Evolutionary conservation across 1,284 basidiomycete genomes (phyloP), one percentile per base, ranked within the genome.

Genomic region (Limonomyces culmigenus): DNA sequence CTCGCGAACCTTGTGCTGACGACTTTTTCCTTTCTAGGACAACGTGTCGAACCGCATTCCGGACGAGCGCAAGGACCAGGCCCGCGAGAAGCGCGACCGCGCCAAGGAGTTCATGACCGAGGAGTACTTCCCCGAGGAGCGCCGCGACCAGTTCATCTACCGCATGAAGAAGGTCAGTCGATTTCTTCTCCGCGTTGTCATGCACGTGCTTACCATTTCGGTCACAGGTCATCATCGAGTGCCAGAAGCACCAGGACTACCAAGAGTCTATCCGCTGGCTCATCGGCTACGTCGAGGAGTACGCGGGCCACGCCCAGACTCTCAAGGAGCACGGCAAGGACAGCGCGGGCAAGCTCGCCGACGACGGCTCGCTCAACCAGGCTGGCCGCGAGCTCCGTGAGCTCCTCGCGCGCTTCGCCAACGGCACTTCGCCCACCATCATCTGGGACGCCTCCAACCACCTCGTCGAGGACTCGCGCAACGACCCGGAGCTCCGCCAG

Each of bases 241-340:
- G 86, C 56, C 92, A 96, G 61, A 75, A 80, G 51, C 87, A 93
- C 59, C 69, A 77, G 41, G 84, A 93, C 50, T 96, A 95, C 58
- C 84, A 91, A 48, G 75, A 73, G 38, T 74, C 79, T 25, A 70
- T 91, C 44, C 59, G 58, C 14, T 91, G 85, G 83, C 62, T 89
- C 25, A 62, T 91, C 32, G 59, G 63, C 35, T 65, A 69, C 40
- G 50, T 83, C n/a, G 71, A 77, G 50, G 74, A 81, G 50, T 96
- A 93, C 58, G 70, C 73, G 31, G 58, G 60, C 3, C 72, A 83
- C 45, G 74, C 74, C n/a, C 61, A 60, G 32, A 57, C 53, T 15
- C 58, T 71, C 15, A 57, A 62, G 17, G 51, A 56, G 15, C 53
- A 58, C n/a, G 60, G 58, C 12, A 56, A 59, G 19, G 59, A 64